Base-by-base conservation (phyloP, 129 eudicot genomes). In the Flaveria ramosissima region DNA sequence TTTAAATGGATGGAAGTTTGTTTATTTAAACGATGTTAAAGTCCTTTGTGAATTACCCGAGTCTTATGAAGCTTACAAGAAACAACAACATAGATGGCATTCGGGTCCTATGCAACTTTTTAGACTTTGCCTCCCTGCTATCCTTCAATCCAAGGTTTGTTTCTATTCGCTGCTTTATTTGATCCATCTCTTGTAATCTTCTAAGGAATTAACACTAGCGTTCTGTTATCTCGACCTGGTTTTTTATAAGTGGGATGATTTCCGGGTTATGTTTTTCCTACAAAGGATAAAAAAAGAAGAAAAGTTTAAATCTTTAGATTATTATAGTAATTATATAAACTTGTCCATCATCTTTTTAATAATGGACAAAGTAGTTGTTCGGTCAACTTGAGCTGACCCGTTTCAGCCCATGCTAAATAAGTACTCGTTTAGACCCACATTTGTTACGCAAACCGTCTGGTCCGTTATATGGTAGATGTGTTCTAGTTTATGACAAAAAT, bases 61-160 rank as follows among this genome's bases (percentile, higher is more conserved):
- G 78, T 89, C 95, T 32, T 89, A 89, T 86, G 91, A 86, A 78
- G 91, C 96, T 19, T 89, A 89, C 80, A 89, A 89, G 71, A 89
- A 89, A 73, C 96, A 89, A 71, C 96, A 89, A 41, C 89, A 89
- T 76, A 83, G 96, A 17, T 89, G 96, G 96, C 96, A 89, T 80
- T 89, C 96, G 11, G 96, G 96, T 73, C 96, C 96, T 7, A 89
- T 89, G 96, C 96, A 89, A 74, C 96, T 89, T 76, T 89, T 89
- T 45, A 70, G 96, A 76, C 80, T 89, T 56, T 89, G 96, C 73
- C 88, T 87, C 23, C 90, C 90, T 27, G 86, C 86, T 2, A 77
- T 89, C 65, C 63, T 89, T 32, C 72, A 30, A 16, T 87, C 96
- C 83, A 87, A 89, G 96, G 96, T 89, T 72, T 21, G 56, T 55